A percentile compares a stretch with the other conserved stretches of the same genome.
Conservation (phyloP, 306 rosid genomes). For the Datisca glomerata region DNA sequence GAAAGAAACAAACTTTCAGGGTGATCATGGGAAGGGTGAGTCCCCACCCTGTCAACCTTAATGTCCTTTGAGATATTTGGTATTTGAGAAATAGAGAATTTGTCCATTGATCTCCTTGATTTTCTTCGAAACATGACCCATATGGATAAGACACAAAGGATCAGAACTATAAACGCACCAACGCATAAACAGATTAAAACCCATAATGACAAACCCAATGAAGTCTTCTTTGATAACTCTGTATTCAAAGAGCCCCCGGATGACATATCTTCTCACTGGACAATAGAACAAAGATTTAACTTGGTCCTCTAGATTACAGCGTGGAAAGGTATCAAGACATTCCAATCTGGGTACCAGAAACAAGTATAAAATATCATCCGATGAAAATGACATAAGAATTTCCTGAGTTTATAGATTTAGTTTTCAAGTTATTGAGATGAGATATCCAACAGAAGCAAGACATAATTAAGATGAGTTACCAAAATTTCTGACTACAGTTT, state of each 20-base stretch:
- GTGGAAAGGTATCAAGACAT: conserved; percentile 26
- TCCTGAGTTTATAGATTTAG: conserved; percentile 2
- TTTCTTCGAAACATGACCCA: conserved; percentile 80
- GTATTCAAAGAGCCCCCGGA: conserved; percentile 43
- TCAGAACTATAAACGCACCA: conserved; percentile 66
- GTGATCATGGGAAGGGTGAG: conserved; percentile 39
- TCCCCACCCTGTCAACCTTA: conserved; percentile 61
- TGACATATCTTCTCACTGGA: conserved; percentile 34
- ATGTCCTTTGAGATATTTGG: conserved; percentile 81
- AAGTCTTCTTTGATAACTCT: conserved; percentile 60
- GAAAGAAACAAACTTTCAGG: conserved; percentile 35
- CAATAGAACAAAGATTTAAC: conserved; percentile 19
- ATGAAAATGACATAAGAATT: conserved; percentile 2
- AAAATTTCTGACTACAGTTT: background rate
- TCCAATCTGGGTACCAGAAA: conserved; percentile 31
- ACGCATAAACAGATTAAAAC: conserved; percentile 74
- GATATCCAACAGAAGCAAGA: background rate
- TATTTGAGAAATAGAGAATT: conserved; percentile 52
- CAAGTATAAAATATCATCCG: conserved; percentile 16
- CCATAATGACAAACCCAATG: conserved; percentile 72
- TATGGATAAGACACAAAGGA: conserved; percentile 58
- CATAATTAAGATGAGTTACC: background rate
- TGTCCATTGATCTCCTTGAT: conserved; percentile 53
- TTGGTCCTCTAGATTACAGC: conserved; percentile 19
- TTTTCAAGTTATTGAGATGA: conserved; percentile 3